A percentile compares a stretch with the other conserved stretches of the same genome.
Conservation (phyloP, 805 yeast genomes). For the Kodamaea lidongshanica region DNA sequence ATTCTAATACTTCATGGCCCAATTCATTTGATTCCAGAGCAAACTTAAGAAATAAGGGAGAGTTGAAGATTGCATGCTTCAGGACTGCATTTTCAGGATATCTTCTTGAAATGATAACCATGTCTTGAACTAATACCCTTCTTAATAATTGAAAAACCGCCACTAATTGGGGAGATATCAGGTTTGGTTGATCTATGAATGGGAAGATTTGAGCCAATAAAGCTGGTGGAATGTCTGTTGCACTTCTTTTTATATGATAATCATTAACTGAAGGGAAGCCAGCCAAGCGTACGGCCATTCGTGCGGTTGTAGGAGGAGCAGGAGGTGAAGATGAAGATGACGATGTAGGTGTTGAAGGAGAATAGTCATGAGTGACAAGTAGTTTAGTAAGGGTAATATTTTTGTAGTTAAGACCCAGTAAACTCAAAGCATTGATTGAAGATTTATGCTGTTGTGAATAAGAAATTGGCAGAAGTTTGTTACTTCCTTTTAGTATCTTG, state of each 20-base stretch:
- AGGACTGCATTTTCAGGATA: conserved; percentile 22
- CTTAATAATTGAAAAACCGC: conserved; percentile 14
- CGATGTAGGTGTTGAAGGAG: too few species aligned
- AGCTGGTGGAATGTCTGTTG: conserved; percentile 21
- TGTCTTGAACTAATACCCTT: conserved; percentile 23
- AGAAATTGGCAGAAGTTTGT: conserved; percentile 17
- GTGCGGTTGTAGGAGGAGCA: too few species aligned
- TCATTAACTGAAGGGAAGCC: conserved; percentile 18
- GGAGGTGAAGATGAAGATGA: too few species aligned
- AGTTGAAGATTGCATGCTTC: conserved; percentile 21
- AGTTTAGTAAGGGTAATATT: conserved; percentile 17
- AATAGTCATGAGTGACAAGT: conserved; percentile 12
- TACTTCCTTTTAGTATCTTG: conserved; percentile 21
- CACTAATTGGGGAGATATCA: conserved; percentile 9
- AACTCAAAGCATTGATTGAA: conserved; percentile 15
- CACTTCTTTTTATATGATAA: conserved; percentile 16
- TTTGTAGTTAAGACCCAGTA: conserved; percentile 15
- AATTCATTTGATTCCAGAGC: conserved; percentile 2
- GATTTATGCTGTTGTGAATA: conserved; percentile 25
- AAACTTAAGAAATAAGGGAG: conserved; percentile 10
- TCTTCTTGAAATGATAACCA: conserved; percentile 18
- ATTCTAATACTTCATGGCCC: too few species aligned
- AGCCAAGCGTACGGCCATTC: too few species aligned
- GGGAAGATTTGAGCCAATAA: conserved; percentile 25
- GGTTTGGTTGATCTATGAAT: conserved; percentile 14